These are phyloP conservation scores for Agaricus bisporus DNA, from an alignment of 768 basidiomycete species.

Conservation along the genomic window DNA sequence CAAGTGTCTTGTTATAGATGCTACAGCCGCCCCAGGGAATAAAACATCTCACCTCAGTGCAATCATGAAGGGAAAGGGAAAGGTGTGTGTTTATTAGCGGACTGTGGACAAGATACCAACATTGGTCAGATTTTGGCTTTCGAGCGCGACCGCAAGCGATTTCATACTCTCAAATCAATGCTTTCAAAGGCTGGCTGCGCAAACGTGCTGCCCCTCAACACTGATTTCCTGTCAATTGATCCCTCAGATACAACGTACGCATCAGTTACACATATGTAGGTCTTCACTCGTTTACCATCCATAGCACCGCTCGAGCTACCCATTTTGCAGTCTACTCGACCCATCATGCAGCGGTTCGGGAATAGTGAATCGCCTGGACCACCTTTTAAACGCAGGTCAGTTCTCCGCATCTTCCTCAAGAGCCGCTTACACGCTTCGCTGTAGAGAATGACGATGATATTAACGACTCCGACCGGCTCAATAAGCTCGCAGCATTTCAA, in stretches of 20 bases:
- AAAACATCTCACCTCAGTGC: conserved; percentile 94
- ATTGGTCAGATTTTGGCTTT: conserved; percentile 69
- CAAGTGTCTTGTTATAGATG: conserved; percentile 71
- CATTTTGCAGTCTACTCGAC: conserved; percentile 68
- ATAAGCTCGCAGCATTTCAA: conserved; percentile 85
- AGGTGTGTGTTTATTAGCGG: conserved; percentile 36
- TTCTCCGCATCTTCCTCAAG: conserved; percentile 2
- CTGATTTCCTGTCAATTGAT: conserved; percentile 80
- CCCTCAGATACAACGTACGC: conserved; percentile 58
- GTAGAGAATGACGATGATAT: conserved; percentile 54
- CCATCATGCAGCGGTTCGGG: conserved; percentile 96
- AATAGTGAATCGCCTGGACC: conserved; percentile 84
- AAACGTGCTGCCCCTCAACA: conserved; percentile 71
- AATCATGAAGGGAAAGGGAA: conserved; percentile 77
- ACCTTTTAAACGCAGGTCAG: conserved; percentile 71
- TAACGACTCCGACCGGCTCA: conserved; percentile 61
- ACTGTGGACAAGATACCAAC: background rate
- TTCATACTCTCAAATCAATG: conserved; percentile 81
- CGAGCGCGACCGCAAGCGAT: conserved; percentile 80
- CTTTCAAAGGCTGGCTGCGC: conserved; percentile 74
- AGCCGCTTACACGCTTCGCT: background rate
- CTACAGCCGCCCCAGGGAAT: conserved; percentile 95
- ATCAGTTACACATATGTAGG: conserved; percentile 83
- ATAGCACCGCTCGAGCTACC: background rate
- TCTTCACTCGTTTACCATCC: background rate